Conservation (phyloP, 225 moss, liverwort and hornwort species). For the Climacium dendroides region DNA sequence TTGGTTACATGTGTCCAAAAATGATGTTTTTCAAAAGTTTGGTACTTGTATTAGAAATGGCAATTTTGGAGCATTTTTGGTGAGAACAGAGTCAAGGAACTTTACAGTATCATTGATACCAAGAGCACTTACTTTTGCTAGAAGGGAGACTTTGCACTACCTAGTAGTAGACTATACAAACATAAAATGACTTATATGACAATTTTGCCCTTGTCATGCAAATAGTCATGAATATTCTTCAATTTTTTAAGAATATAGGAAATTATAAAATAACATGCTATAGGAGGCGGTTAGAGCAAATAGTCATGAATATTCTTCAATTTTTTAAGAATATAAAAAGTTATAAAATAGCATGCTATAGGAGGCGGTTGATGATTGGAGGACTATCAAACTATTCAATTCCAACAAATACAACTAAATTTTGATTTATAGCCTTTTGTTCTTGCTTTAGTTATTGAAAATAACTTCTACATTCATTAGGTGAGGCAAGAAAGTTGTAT, state of each 20-base stretch:
- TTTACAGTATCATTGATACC: no score
- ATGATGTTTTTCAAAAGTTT: no score
- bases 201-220: accelerated
- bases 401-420: not conserved
- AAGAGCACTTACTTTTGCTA: not conserved
- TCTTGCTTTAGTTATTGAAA: not conserved
- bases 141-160: accelerated
- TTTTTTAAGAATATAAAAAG: not conserved
- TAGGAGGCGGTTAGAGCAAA: no score
- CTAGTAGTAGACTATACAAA: no score
- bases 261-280: no score
- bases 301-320: not conserved
- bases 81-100: no score
- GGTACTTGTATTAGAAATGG: no score
- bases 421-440: not conserved
- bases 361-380: not conserved
- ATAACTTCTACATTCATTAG: not conserved
- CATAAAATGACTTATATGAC: not conserved
- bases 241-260: no score
- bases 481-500: not conserved
- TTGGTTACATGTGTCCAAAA: no score
- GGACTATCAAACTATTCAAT: not conserved
- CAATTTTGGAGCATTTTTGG: no score
- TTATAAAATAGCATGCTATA: not conserved
- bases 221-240: no score